Evolutionary conservation across 805 yeast species (phyloP).

Genomic region (Candida piceae): DNA sequence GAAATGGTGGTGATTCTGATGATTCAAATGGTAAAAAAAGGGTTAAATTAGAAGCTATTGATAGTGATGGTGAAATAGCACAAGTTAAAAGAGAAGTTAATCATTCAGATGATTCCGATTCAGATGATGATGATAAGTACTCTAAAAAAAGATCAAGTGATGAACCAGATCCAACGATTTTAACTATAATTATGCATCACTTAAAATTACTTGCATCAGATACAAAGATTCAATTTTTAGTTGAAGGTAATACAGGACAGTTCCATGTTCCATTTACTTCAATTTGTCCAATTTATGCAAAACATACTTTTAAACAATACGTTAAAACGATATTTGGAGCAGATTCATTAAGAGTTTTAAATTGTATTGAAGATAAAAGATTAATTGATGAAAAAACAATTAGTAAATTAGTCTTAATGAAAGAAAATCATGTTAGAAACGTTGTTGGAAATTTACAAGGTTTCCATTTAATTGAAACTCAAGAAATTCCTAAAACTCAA

Average conservation of each 20-base stretch:
- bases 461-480: slow-evolving; percentile 75
- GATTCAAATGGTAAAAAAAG: slow-evolving; percentile 12
- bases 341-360: slow-evolving; percentile 64
- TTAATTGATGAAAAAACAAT: slow-evolving; percentile 83
- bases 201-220: slow-evolving; percentile 58
- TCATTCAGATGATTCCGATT: slow-evolving; percentile 4
- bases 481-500: slow-evolving; percentile 87
- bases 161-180: slow-evolving; percentile 14
- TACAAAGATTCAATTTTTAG: slow-evolving; percentile 51
- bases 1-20: slow-evolving; percentile 6
- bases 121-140: slow-evolving; percentile 5
- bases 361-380: slow-evolving; percentile 66
- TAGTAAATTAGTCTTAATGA: slow-evolving; percentile 68
- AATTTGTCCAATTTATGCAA: slow-evolving; percentile 41
- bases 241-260: slow-evolving; percentile 48
- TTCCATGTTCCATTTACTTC: slow-evolving; percentile 61
- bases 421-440: slow-evolving; percentile 70
- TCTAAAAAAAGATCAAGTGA: neutral
- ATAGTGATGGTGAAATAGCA: slow-evolving; percentile 24
- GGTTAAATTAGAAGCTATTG: slow-evolving; percentile 27
- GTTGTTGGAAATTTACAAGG: slow-evolving; percentile 61
- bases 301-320: slow-evolving; percentile 49
- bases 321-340: slow-evolving; percentile 59
- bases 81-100: slow-evolving; percentile 22
- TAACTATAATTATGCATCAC: slow-evolving; percentile 43